Conservation (phyloP, 179 eudicot genomes). For the Beta macrorhiza region DNA sequence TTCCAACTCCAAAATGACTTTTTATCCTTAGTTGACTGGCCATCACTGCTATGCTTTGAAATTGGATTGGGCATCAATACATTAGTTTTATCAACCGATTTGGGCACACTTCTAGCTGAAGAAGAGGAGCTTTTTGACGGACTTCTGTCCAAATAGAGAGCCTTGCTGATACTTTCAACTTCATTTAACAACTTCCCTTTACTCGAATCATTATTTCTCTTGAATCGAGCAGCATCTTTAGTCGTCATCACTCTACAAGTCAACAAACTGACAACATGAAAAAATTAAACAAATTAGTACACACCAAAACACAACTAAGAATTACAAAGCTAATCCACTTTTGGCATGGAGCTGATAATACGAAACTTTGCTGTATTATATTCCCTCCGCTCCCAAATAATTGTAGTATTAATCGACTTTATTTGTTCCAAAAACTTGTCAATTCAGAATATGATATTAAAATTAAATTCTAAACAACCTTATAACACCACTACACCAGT, state of each 20-base stretch:
- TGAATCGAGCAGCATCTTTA: conserved; percentile 49
- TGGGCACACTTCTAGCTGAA: conserved; percentile 39
- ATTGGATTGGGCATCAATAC: conserved; percentile 35
- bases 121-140: conserved; percentile 46
- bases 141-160: conserved; percentile 53
- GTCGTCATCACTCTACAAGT: conserved; percentile 41
- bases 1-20: conserved; percentile 93
- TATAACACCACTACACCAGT: background rate
- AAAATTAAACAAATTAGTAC: background rate
- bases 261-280: conserved; percentile 12
- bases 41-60: conserved; percentile 40
- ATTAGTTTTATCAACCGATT: conserved; percentile 43
- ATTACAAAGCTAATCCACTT: background rate
- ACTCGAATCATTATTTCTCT: conserved; percentile 41
- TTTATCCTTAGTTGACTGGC: conserved; percentile 56
- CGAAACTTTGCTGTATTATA: background rate
- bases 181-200: conserved; percentile 58
- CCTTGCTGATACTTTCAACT: conserved; percentile 64
- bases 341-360: background rate
- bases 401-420: background rate
- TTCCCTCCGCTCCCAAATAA: background rate
- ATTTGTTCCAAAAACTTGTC: background rate
- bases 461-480: background rate
- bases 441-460: background rate
- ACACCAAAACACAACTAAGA: conserved; percentile 3